phyloP scores from a whole-genome alignment of 306 rosid genomes.

The Mimosa bimucronata region DNA sequence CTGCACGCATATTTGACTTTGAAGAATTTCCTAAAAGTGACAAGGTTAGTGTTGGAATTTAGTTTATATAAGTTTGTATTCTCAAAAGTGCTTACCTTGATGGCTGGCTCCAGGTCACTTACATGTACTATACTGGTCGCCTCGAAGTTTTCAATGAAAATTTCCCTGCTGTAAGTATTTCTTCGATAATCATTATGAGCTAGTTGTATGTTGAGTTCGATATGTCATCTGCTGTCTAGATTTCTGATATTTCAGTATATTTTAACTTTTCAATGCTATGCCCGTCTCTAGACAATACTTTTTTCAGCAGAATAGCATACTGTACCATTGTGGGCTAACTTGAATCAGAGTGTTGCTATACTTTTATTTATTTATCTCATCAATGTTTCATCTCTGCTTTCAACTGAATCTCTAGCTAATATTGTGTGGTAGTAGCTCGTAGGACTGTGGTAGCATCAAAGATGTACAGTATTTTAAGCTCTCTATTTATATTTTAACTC shows the following conservation, averaged over 20 bases:
- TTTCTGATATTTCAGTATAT: conserved; percentile 9
- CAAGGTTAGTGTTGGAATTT: conserved; percentile 64
- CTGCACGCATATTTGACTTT: conserved; percentile 92
- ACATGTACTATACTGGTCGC: conserved; percentile 99
- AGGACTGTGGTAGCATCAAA: neutral
- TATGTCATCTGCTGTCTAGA: neutral
- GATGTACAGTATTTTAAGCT: conserved; percentile 2
- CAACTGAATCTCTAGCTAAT: conserved; percentile 17
- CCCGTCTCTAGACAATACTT: neutral
- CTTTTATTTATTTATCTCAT: conserved; percentile 16
- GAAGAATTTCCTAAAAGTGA: conserved; percentile 96
- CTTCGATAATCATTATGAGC: conserved; percentile 16
- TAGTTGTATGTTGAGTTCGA: conserved; percentile 29
- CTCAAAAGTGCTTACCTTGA: conserved; percentile 34
- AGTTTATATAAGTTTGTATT: neutral
- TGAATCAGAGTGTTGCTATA: conserved; percentile 7
- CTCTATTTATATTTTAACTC: conserved; percentile 32
- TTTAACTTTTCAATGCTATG: conserved; percentile 19
- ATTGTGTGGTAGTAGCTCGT: neutral
- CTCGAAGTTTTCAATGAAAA: conserved; percentile 97
- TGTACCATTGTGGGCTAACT: conserved; percentile 16
- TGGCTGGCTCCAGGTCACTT: conserved; percentile 73
- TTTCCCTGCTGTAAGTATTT: conserved; percentile 81
- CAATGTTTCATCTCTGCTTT: conserved; percentile 2
- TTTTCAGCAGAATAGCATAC: conserved; percentile 16